phyloP scores from a whole-genome alignment of 176 grass and related monocot species.

The Triticum turgidum region DNA sequence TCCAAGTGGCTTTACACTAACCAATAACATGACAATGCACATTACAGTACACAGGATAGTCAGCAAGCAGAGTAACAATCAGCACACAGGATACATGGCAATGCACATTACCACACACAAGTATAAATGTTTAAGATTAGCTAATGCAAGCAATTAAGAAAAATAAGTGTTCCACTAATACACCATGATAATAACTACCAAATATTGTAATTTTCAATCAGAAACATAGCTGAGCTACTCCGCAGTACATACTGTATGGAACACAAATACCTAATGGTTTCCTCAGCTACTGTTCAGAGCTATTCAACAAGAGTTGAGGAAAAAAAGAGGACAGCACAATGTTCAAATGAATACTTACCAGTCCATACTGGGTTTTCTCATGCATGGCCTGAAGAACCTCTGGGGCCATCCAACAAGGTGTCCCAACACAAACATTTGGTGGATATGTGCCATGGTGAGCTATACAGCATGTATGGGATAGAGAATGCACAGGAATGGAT shows the following conservation, averaged over 20 bases:
- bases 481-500: slow-evolving; percentile 71
- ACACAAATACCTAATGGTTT: not conserved
- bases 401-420: slow-evolving; percentile 93
- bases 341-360: slow-evolving; percentile 58
- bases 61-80: not conserved
- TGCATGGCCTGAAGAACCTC: slow-evolving; percentile 82
- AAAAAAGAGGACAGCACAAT: not conserved
- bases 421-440: slow-evolving; percentile 93
- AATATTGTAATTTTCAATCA: not conserved
- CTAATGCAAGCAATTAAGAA: not conserved
- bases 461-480: slow-evolving; percentile 91
- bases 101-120: not conserved
- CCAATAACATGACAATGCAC: not conserved
- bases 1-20: not conserved
- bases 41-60: not conserved
- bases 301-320: not conserved
- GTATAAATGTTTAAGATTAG: not conserved
- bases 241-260: not conserved
- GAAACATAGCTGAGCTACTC: not conserved
- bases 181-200: not conserved
- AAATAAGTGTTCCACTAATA: not conserved
- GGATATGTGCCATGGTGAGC: slow-evolving; percentile 75
- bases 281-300: not conserved
- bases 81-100: no score
- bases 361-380: slow-evolving; percentile 67